A percentile compares a stretch with the other conserved stretches of the same genome.
Conservation (phyloP, 78 protist species). For the Diacronema lutheri region DNA sequence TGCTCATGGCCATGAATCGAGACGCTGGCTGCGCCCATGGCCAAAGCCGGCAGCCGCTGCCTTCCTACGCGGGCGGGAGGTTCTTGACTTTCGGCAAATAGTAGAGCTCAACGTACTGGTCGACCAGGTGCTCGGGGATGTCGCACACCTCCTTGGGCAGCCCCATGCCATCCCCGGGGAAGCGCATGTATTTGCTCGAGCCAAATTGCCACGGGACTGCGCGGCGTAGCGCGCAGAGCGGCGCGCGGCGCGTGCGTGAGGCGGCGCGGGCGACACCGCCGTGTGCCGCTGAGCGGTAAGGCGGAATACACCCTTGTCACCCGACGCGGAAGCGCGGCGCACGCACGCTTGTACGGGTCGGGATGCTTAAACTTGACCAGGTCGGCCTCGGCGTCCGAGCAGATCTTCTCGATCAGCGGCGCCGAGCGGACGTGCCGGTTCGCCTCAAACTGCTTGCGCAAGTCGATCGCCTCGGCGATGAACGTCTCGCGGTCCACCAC, state of each 20-base stretch:
- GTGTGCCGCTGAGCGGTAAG: too few relatives aligned
- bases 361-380: neutral
- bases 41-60: too few relatives aligned
- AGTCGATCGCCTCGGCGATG: neutral
- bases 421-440: neutral
- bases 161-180: neutral
- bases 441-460: slow-evolving; percentile 1
- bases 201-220: neutral
- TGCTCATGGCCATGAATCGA: too few relatives aligned
- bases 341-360: neutral
- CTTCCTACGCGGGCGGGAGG: too few relatives aligned
- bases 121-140: too few relatives aligned
- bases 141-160: too few relatives aligned
- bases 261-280: too few relatives aligned
- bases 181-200: neutral
- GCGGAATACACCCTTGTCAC: neutral
- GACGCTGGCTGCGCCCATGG: too few relatives aligned
- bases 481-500: neutral
- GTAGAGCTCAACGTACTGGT: too few relatives aligned
- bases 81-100: too few relatives aligned
- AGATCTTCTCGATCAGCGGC: neutral
- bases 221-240: neutral
- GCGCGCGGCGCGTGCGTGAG: too few relatives aligned
- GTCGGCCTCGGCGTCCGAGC: neutral
- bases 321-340: too few relatives aligned